Evolutionary conservation across 2,329 filamentous ascomycete species (phyloP), one percentile per base, ranked within the genome.

Genomic region (Fusarium oxysporum): DNA sequence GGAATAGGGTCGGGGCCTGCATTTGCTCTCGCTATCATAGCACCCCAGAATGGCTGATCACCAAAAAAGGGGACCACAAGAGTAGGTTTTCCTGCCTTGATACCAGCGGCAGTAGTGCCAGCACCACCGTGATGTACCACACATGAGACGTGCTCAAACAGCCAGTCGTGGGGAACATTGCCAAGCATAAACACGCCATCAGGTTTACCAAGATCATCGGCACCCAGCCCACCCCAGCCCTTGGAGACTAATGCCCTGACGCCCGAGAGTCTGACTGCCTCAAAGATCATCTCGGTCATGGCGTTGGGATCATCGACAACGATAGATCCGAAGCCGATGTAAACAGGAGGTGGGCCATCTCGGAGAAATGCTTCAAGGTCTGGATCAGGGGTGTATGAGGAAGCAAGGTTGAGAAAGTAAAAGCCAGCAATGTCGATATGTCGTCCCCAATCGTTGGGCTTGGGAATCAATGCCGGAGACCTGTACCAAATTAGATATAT

Each of bases 121-220:
- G 94, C 94, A 65, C 95, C 94, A 28, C 94, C 95, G 71, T 97
- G 94, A 78, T 97, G 95, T 9, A 96, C 92, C 3, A 97, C 94
- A 47, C 90, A 92, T 1, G 93, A 92, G 2, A 97, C 94, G 41
- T 88, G 91, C 71, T 93, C 87, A 81, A 97, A 97, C 0, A 97
- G 83, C 94, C 94, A 97, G 82, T 97, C 95, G 71, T 97, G 95
- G 3, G 94, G 94, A 48, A 92, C 91, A 77, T 96, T 96, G 16
- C 93, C 94, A 41, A 97, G 86, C 90, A 97, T 94, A 78, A 93
- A 94, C 4, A 97, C 90, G 8, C 90, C 90, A 5, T 94, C 90
- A 0, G 93, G 93, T n/a, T 94, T 82, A 2, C 88, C 88, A 7
- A 92, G 79, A 37, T 90, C 85, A 75, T 94, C 92, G 0, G 89